phyloP scores from a whole-genome alignment of 2,329 filamentous ascomycete genomes.

The Pyricularia grisea region DNA sequence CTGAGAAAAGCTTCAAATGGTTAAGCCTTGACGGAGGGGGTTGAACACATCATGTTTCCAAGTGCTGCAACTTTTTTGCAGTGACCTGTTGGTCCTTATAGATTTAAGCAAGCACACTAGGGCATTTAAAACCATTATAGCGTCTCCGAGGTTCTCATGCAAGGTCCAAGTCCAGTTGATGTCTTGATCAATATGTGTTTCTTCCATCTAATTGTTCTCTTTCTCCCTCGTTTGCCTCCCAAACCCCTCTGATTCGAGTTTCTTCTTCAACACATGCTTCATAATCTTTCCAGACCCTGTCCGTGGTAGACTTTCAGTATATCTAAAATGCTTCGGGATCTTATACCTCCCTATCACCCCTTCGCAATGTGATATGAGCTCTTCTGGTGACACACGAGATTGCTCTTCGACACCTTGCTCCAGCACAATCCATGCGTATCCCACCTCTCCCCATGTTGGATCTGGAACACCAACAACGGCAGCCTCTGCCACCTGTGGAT shows the following conservation, averaged over 20 bases:
- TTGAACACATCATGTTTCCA: no score
- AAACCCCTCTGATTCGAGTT: not conserved
- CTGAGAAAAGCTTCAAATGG: no score
- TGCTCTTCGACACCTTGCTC: not conserved
- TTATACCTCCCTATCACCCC: constrained; percentile 6
- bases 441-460: constrained; percentile 8
- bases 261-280: constrained; percentile 6
- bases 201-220: not conserved
- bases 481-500: constrained; percentile 7
- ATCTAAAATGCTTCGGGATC: constrained; percentile 6
- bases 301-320: constrained; percentile 6
- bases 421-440: constrained; percentile 5
- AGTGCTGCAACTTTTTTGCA: no score
- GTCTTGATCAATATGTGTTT: no score
- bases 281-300: constrained; percentile 8
- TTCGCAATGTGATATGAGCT: constrained; percentile 2
- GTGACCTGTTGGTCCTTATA: not conserved
- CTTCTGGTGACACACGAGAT: not conserved
- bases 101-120: no score
- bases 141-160: no score
- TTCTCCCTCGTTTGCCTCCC: not conserved
- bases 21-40: no score
- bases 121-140: no score
- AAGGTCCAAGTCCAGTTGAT: no score
- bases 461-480: constrained; percentile 8